Conservation (phyloP, 78 protist genomes). For the Speleostelium caveatum region DNA sequence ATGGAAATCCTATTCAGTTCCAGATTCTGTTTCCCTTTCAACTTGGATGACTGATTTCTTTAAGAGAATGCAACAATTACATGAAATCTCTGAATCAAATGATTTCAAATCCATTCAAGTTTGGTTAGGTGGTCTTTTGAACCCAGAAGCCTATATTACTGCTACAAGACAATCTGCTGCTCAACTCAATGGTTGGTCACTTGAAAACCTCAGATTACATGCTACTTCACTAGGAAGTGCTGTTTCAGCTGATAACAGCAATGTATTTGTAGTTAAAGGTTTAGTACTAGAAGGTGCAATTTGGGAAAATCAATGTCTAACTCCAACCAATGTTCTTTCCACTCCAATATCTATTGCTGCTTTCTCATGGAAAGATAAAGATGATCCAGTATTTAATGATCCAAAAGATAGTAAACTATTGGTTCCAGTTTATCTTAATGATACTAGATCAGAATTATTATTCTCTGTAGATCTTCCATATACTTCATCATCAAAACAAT, state of each 20-base stretch:
- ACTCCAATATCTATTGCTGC: constrained; percentile 27
- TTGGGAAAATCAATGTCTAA: constrained; percentile 32
- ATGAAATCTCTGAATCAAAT: constrained; percentile 42
- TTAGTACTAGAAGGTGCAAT: constrained; percentile 77
- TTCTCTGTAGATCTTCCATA: constrained; percentile 77
- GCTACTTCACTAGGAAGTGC: constrained; percentile 29
- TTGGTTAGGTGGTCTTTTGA: constrained; percentile 94
- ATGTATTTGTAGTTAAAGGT: constrained; percentile 64
- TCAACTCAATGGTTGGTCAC: constrained; percentile 86
- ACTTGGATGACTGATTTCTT: constrained; percentile 89
- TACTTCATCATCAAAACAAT: constrained; percentile 36
- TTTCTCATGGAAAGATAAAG: constrained; percentile 75
- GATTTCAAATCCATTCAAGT: constrained; percentile 44
- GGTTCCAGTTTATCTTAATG: constrained; percentile 90
- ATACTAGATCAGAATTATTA: constrained; percentile 77
- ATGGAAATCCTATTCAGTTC: constrained; percentile 88
- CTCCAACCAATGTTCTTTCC: constrained; percentile 22
- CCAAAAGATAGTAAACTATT: background rate
- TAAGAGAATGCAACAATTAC: constrained; percentile 81
- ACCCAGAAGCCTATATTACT: constrained; percentile 96
- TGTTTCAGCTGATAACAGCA: background rate
- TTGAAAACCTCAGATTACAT: constrained; percentile 86
- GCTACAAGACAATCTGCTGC: constrained; percentile 96
- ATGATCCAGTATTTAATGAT: constrained; percentile 46
- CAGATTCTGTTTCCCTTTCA: constrained; percentile 57